phyloP scores from a whole-genome alignment of 306 rosid genomes.

The Castanea sativa region DNA sequence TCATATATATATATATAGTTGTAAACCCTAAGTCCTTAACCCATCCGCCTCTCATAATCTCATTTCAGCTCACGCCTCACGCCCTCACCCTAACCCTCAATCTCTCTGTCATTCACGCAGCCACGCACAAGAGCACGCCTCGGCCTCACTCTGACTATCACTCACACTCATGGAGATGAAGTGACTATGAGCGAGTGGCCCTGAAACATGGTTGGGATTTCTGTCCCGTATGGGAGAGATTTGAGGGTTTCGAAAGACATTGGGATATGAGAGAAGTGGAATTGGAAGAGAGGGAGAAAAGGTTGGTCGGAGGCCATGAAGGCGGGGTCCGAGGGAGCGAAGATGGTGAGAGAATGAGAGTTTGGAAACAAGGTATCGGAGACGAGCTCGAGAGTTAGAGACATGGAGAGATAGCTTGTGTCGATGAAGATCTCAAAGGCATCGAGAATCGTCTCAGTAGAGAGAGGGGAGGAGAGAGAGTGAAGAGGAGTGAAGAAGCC shows the following conservation, averaged over 20 bases:
- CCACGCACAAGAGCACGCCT: too few species aligned
- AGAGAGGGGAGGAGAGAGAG: slow-evolving; percentile 31
- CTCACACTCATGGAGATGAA: slow-evolving; percentile 9
- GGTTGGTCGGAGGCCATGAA: slow-evolving; percentile 75
- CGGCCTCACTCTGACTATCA: too few species aligned
- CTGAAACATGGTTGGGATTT: slow-evolving; percentile 56
- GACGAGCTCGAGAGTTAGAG: slow-evolving; percentile 61
- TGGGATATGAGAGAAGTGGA: slow-evolving; percentile 52
- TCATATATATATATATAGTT: too few species aligned
- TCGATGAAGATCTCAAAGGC: slow-evolving; percentile 72
- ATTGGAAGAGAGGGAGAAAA: slow-evolving; percentile 59
- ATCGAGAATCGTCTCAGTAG: slow-evolving; percentile 44
- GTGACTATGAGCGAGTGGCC: slow-evolving; percentile 52
- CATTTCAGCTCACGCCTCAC: too few species aligned
- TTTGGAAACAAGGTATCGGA: slow-evolving; percentile 38
- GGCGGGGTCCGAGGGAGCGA: slow-evolving; percentile 72
- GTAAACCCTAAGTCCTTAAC: too few species aligned
- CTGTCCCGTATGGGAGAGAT: slow-evolving; percentile 53
- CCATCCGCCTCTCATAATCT: too few species aligned
- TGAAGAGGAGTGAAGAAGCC: slow-evolving; percentile 33
- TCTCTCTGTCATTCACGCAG: too few species aligned
- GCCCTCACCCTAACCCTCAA: too few species aligned
- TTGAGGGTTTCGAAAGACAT: slow-evolving; percentile 46
- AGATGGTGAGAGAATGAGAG: slow-evolving; percentile 65
- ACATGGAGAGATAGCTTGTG: slow-evolving; percentile 66